Evolutionary conservation across 106 monocot genomes (phyloP).

Genomic region (Hemerocallis citrina): DNA sequence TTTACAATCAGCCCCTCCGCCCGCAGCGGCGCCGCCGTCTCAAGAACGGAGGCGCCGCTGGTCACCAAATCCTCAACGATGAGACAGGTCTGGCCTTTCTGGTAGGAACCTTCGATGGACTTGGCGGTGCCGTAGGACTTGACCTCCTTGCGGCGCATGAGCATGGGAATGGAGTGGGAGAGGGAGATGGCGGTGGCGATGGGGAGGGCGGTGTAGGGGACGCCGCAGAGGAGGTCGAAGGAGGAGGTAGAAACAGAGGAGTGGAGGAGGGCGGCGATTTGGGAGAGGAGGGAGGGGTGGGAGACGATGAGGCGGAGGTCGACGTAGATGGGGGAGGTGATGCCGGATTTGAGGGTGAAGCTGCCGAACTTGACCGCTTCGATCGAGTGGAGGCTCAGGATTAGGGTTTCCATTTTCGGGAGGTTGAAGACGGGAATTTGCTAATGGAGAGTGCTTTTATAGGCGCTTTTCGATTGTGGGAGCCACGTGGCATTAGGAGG

Average conservation of each 20-base stretch:
- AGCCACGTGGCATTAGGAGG: no score
- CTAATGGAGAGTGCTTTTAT: no score
- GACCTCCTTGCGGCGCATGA: constrained; percentile 95
- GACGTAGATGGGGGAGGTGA: constrained; percentile 92
- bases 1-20: constrained; percentile 48
- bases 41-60: constrained; percentile 88
- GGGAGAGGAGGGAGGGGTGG: constrained; percentile 48
- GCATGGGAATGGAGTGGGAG: constrained; percentile 61
- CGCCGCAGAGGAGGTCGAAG: constrained; percentile 88
- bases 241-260: constrained; percentile 25
- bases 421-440: no score
- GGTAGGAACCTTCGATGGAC: constrained; percentile 66
- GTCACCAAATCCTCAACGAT: constrained; percentile 94
- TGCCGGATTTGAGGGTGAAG: constrained; percentile 94
- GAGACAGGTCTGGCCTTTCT: constrained; percentile 52
- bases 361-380: constrained; percentile 78
- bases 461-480: no score
- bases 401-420: constrained; percentile 57
- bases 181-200: constrained; percentile 84
- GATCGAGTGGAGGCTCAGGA: constrained; percentile 70
- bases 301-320: constrained; percentile 89
- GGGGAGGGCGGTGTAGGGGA: constrained; percentile 94
- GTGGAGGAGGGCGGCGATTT: constrained; percentile 29
- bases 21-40: constrained; percentile 73
- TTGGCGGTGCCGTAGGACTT: constrained; percentile 71